Conservation (phyloP, 306 rosid species). For the Parietaria judaica region DNA sequence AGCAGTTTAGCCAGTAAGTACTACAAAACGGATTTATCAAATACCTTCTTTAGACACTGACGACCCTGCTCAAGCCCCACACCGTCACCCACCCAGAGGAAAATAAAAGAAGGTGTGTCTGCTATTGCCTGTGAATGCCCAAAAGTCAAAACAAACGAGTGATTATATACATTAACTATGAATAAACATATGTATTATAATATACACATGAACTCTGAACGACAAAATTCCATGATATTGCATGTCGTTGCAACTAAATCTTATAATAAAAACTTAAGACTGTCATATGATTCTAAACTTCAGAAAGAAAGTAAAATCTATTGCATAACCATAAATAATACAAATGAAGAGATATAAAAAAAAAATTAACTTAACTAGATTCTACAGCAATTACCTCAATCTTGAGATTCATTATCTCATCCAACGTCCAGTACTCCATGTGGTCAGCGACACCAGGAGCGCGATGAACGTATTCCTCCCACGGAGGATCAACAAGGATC, state of each 20-base stretch:
- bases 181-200: conserved; percentile 7
- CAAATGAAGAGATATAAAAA: conserved; percentile 10
- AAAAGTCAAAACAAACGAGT: conserved; percentile 15
- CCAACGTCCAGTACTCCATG: conserved; percentile 94
- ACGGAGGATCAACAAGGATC: conserved; percentile 96
- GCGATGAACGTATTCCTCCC: conserved; percentile 99
- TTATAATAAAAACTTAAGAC: conserved; percentile 7
- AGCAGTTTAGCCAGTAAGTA: too few species aligned
- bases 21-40: conserved; percentile 6
- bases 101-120: conserved; percentile 95
- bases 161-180: conserved; percentile 10
- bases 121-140: conserved; percentile 71
- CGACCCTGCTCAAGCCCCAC: conserved; percentile 99
- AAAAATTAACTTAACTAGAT: conserved; percentile 2
- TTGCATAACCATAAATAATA: conserved; percentile 12
- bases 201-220: conserved; percentile 1
- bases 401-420: conserved; percentile 97
- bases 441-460: conserved; percentile 99
- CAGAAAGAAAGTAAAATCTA: conserved; percentile 1
- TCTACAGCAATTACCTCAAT: conserved; percentile 60
- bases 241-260: conserved; percentile 4
- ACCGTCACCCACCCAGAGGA: conserved; percentile 99
- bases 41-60: conserved; percentile 94
- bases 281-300: conserved; percentile 6
- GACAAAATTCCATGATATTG: conserved; percentile 7